phyloP scores from a whole-genome alignment of 768 basidiomycete species.

The Grammothele lineata region DNA sequence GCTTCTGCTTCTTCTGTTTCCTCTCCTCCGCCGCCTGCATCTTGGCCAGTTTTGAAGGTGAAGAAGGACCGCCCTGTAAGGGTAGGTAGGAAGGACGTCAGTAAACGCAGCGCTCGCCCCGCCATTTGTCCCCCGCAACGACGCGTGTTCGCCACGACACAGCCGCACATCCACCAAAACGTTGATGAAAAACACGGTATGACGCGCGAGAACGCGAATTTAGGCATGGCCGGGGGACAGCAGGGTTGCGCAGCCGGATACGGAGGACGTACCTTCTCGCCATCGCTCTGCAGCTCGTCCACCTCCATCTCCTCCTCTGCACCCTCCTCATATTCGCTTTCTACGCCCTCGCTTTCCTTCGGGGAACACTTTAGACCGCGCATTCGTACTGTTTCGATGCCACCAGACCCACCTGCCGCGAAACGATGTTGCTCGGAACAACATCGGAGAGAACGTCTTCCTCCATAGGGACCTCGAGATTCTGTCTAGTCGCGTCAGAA shows the following conservation, averaged over 20 bases:
- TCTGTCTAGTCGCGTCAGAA: slow-evolving; percentile 1
- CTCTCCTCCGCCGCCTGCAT: slow-evolving; percentile 36
- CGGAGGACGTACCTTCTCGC: slow-evolving; percentile 44
- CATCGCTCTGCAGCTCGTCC: slow-evolving; percentile 33
- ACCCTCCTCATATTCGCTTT: slow-evolving; percentile 66
- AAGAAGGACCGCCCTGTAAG: slow-evolving; percentile 26
- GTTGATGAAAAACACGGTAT: background rate
- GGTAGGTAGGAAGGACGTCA: background rate
- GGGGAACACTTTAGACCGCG: too few relatives aligned
- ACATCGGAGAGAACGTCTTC: slow-evolving; percentile 90
- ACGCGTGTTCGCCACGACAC: background rate
- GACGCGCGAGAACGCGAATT: background rate
- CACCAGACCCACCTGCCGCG: slow-evolving; percentile 58
- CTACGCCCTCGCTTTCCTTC: slow-evolving; percentile 63
- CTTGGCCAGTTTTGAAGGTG: slow-evolving; percentile 29
- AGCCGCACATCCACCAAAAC: too few relatives aligned
- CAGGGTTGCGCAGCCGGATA: slow-evolving; percentile 15
- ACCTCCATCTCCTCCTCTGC: slow-evolving; percentile 33
- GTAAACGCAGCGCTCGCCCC: slow-evolving; percentile 14
- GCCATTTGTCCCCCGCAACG: background rate
- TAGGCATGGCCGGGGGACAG: background rate
- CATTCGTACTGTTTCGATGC: too few relatives aligned
- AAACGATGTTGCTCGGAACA: slow-evolving; percentile 87
- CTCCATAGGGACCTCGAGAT: slow-evolving; percentile 31
- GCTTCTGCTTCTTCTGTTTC: slow-evolving; percentile 44